These are phyloP conservation scores for Herpotrichia juniperi DNA, from an alignment of 2,329 filamentous ascomycete genomes.

Conservation along the genomic window DNA sequence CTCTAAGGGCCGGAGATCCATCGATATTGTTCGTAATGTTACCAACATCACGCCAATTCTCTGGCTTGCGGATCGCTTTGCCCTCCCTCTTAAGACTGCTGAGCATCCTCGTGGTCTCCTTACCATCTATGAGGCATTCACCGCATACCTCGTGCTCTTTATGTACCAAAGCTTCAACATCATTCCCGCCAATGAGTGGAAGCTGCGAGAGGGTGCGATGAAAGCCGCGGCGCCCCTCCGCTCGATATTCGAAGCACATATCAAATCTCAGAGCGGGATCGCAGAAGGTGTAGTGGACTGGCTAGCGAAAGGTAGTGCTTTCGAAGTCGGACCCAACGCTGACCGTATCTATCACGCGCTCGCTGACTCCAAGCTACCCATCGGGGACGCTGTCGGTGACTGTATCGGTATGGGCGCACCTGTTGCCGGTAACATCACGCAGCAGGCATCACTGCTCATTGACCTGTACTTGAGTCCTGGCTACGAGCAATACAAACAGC, in stretches of 20 bases:
- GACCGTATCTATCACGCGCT: constrained; percentile 60
- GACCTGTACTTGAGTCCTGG: constrained; percentile 58
- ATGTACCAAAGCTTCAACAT: constrained; percentile 62
- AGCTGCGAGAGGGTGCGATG: constrained; percentile 52
- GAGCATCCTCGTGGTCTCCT: constrained; percentile 64
- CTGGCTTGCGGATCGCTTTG: constrained; percentile 68
- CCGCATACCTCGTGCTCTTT: constrained; percentile 52
- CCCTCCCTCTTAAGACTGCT: constrained; percentile 69
- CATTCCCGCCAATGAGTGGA: constrained; percentile 56
- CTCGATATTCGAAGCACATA: constrained; percentile 51
- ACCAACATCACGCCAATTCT: constrained; percentile 70
- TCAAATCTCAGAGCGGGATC: constrained; percentile 52
- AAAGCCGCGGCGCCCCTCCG: constrained; percentile 48
- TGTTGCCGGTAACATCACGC: constrained; percentile 58
- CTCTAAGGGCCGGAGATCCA: constrained; percentile 51
- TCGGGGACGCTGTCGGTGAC: constrained; percentile 57
- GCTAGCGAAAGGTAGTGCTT: constrained; percentile 56
- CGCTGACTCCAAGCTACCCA: constrained; percentile 52
- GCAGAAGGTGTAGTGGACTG: constrained; percentile 53
- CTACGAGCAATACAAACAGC: constrained; percentile 58
- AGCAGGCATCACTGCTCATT: constrained; percentile 60
- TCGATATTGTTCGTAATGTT: constrained; percentile 67
- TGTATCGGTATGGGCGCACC: constrained; percentile 58
- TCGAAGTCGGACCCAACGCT: constrained; percentile 57
- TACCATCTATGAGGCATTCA: constrained; percentile 55